These are phyloP conservation scores for Nemania serpens DNA, from an alignment of 2,329 filamentous ascomycete species.

Conservation along the genomic window DNA sequence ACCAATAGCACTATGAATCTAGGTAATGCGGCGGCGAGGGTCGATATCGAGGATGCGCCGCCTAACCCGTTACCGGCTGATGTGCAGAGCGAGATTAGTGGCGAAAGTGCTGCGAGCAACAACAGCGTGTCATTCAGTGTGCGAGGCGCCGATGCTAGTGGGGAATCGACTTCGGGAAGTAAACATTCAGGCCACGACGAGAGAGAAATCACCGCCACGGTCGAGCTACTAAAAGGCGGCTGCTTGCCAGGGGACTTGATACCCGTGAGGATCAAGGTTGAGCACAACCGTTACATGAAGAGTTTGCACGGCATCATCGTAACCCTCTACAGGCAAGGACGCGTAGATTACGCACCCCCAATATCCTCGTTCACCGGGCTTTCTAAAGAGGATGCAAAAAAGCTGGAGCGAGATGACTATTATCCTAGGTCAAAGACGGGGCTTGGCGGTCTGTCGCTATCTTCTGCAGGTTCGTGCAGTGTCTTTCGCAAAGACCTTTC, in stretches of 20 bases:
- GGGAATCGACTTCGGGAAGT: constrained; percentile 55
- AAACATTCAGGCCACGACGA: constrained; percentile 61
- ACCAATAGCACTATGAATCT: constrained; percentile 48
- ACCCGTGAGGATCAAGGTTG: constrained; percentile 78
- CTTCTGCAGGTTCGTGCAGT: constrained; percentile 83
- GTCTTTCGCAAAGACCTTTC: constrained; percentile 95
- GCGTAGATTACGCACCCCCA: constrained; percentile 77
- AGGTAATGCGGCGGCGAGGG: constrained; percentile 45
- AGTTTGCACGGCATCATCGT: constrained; percentile 92
- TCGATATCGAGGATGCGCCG: constrained; percentile 44
- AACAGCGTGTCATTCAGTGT: constrained; percentile 64
- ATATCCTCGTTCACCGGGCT: constrained; percentile 55
- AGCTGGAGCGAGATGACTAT: constrained; percentile 77
- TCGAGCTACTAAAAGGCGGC: constrained; percentile 81
- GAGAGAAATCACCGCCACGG: constrained; percentile 83
- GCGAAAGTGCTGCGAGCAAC: constrained; percentile 70
- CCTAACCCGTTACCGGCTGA: constrained; percentile 45
- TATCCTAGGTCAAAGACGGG: constrained; percentile 88
- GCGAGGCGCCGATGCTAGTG: constrained; percentile 49
- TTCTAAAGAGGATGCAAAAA: constrained; percentile 67
- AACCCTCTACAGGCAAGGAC: constrained; percentile 87
- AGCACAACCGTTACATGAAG: constrained; percentile 87
- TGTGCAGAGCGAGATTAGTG: constrained; percentile 69
- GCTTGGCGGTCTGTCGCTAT: constrained; percentile 82
- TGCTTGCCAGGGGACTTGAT: constrained; percentile 85